Evolutionary conservation across 225 moss, liverwort and hornwort genomes (phyloP).

Genomic region (Anthoceros angustus): DNA sequence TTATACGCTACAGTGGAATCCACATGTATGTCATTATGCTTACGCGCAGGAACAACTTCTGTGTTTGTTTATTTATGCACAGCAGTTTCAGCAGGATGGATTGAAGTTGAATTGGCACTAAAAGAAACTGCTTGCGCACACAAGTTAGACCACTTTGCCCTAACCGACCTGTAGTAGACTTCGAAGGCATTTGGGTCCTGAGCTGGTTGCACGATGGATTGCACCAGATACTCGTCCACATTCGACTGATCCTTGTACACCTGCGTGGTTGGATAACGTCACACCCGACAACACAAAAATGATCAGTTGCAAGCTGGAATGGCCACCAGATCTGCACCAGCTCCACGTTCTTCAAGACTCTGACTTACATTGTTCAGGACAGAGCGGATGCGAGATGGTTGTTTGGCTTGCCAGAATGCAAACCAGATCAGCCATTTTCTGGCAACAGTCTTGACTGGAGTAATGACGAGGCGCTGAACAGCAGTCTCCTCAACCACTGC

Average conservation of each 20-base stretch:
- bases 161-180: slow-evolving; percentile 58
- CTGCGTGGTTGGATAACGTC: slow-evolving; percentile 13
- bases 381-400: slow-evolving; percentile 66
- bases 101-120: neutral
- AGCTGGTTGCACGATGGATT: slow-evolving; percentile 78
- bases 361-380: slow-evolving; percentile 58
- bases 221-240: slow-evolving; percentile 81
- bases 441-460: slow-evolving; percentile 33
- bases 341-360: neutral
- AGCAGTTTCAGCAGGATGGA: too few species aligned
- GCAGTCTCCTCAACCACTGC: slow-evolving; percentile 56
- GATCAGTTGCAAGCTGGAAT: neutral
- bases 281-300: too few species aligned
- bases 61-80: too few species aligned
- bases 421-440: slow-evolving; percentile 43
- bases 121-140: too few species aligned
- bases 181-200: slow-evolving; percentile 57
- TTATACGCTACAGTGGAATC: neutral
- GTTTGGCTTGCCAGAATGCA: slow-evolving; percentile 96
- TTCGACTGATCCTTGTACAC: slow-evolving; percentile 84
- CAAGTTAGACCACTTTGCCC: neutral
- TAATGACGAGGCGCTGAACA: slow-evolving; percentile 32
- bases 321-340: neutral
- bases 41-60: too few species aligned
- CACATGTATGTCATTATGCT: neutral